Evolutionary conservation across 2,329 filamentous ascomycete genomes (phyloP).

Genomic region (Penicillium sp.): DNA sequence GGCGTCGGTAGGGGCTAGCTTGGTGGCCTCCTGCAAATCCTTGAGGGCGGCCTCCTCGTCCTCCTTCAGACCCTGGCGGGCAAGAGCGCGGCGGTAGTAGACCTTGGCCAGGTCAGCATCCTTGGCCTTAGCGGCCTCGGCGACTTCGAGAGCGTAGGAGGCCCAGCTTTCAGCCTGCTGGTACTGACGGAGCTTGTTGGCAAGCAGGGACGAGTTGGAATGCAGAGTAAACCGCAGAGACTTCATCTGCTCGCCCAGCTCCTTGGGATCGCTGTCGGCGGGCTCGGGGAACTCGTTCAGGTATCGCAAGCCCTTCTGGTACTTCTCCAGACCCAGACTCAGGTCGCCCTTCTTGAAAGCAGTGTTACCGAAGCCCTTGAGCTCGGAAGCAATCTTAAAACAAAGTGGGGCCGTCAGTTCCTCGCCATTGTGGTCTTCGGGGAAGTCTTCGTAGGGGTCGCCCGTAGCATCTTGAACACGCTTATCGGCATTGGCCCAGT

Average conservation of each 20-base stretch:
- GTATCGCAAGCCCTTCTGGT: constrained; percentile 90
- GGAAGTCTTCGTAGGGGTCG: constrained; percentile 93
- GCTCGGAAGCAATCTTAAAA: constrained; percentile 76
- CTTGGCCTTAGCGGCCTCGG: constrained; percentile 64
- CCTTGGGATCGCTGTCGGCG: constrained; percentile 69
- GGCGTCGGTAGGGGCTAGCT: constrained; percentile 73
- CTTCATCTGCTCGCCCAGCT: constrained; percentile 68
- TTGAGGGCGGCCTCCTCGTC: constrained; percentile 80
- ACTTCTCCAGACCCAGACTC: constrained; percentile 78
- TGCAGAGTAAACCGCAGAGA: constrained; percentile 82
- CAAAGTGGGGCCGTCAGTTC: constrained; percentile 69
- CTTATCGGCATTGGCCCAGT: constrained; percentile 66
- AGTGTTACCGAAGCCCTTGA: constrained; percentile 90
- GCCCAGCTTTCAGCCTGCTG: constrained; percentile 72
- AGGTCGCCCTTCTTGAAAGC: constrained; percentile 83
- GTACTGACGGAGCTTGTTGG: constrained; percentile 76
- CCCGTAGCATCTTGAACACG: constrained; percentile 78
- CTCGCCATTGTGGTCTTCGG: constrained; percentile 72
- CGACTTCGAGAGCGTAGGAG: constrained; percentile 68
- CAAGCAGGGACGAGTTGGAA: constrained; percentile 84
- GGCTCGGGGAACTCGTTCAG: constrained; percentile 79
- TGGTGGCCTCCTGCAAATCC: constrained; percentile 75
- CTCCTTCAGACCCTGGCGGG: constrained; percentile 76
- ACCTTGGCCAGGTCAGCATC: constrained; percentile 83
- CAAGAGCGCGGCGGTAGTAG: constrained; percentile 78